These are phyloP conservation scores for Cercospora zeae-maydis DNA, from an alignment of 2,329 filamentous ascomycete genomes.

Conservation along the genomic window DNA sequence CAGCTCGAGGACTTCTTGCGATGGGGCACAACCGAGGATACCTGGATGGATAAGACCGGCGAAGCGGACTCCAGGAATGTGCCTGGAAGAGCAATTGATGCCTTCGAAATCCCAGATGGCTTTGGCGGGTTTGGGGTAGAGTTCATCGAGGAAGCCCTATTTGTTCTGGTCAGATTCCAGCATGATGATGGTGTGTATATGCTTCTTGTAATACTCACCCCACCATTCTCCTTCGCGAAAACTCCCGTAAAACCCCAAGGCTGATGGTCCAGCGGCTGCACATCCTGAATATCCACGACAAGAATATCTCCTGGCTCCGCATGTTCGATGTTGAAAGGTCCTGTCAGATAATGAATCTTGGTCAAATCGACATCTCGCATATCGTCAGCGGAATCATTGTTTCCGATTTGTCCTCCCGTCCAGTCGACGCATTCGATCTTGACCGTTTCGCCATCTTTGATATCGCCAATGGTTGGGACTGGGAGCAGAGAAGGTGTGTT, in stretches of 20 bases:
- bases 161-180: background rate
- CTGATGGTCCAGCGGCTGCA: slow-evolving; percentile 79
- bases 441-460: slow-evolving; percentile 80
- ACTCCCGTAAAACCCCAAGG: slow-evolving; percentile 90
- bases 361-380: slow-evolving; percentile 80
- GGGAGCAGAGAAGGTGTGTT: background rate
- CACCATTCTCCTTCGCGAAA: slow-evolving; percentile 77
- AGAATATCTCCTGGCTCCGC: slow-evolving; percentile 82
- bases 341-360: slow-evolving; percentile 80
- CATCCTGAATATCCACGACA: slow-evolving; percentile 86
- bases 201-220: slow-evolving; percentile 35
- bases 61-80: slow-evolving; percentile 84
- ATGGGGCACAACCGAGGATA: slow-evolving; percentile 85
- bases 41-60: slow-evolving; percentile 84
- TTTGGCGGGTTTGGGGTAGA: slow-evolving; percentile 76
- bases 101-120: slow-evolving; percentile 76
- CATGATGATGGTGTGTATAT: too few species aligned
- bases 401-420: slow-evolving; percentile 70
- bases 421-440: slow-evolving; percentile 93
- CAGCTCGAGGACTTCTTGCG: slow-evolving; percentile 67
- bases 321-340: slow-evolving; percentile 80
- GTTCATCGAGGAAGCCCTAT: slow-evolving; percentile 71
- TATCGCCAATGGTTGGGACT: slow-evolving; percentile 71
- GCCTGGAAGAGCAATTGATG: slow-evolving; percentile 77
- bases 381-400: slow-evolving; percentile 88